phyloP scores from a whole-genome alignment of 1,139 yeast species.

The Hanseniaspora gamundiae region DNA sequence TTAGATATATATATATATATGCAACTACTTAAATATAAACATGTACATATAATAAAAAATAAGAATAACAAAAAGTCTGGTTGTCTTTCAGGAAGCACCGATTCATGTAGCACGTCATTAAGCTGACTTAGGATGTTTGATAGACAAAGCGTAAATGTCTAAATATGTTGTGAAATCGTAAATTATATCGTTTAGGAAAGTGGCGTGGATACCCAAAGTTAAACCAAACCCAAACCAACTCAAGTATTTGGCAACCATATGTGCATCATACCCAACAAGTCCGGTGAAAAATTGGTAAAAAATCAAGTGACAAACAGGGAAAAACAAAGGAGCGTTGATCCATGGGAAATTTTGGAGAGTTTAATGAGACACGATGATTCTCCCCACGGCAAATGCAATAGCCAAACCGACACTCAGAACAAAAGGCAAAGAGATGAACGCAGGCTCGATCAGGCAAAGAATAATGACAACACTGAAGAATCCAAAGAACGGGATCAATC shows the following conservation, averaged over 20 bases:
- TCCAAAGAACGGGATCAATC: slow-evolving; percentile 57
- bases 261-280: slow-evolving; percentile 31
- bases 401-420: slow-evolving; percentile 60
- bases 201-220: slow-evolving; percentile 62
- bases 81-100: slow-evolving; percentile 3
- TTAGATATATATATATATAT: not conserved
- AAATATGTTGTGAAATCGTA: slow-evolving; percentile 70
- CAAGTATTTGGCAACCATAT: slow-evolving; percentile 33
- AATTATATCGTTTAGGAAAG: slow-evolving; percentile 73
- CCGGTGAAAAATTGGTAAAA: slow-evolving; percentile 30
- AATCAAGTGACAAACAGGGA: slow-evolving; percentile 48
- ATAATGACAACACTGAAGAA: slow-evolving; percentile 47
- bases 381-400: slow-evolving; percentile 76
- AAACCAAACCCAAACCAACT: slow-evolving; percentile 70
- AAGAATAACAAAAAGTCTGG: too few relatives aligned
- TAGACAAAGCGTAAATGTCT: slow-evolving; percentile 76
- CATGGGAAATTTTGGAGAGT: slow-evolving; percentile 70
- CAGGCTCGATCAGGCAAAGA: slow-evolving; percentile 35
- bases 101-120: slow-evolving; percentile 8
- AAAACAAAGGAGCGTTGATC: slow-evolving; percentile 53
- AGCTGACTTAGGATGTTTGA: slow-evolving; percentile 61
- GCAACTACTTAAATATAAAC: slow-evolving; percentile 7
- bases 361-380: slow-evolving; percentile 80
- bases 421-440: slow-evolving; percentile 47
- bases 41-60: slow-evolving; percentile 11